phyloP scores from a whole-genome alignment of 2,329 filamentous ascomycete species.

The Phyllosticta paracitricarpa region DNA sequence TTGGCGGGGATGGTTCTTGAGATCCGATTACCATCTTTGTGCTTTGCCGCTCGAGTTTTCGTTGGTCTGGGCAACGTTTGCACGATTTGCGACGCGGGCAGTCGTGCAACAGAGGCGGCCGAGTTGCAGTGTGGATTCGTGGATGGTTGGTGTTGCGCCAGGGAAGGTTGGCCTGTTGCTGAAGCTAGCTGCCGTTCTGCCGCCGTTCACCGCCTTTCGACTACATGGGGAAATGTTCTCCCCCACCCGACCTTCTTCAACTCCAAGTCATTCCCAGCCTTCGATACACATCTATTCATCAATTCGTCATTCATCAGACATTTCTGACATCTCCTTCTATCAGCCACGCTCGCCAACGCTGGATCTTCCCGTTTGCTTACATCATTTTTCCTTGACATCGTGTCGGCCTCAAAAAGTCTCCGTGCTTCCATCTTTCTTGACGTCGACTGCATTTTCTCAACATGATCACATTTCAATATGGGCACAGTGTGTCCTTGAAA shows the following conservation, averaged over 20 bases:
- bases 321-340: no score
- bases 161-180: neutral
- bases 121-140: neutral
- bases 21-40: neutral
- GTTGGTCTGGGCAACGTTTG: neutral
- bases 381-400: no score
- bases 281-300: neutral
- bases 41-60: neutral
- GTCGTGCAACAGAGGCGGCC: neutral
- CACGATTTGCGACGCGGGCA: neutral
- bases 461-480: no score
- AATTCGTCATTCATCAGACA: neutral
- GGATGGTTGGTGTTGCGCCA: neutral
- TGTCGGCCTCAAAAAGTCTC: no score
- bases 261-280: neutral
- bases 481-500: no score
- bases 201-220: neutral
- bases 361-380: no score
- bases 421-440: no score
- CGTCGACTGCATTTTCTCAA: no score
- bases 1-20: neutral
- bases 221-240: neutral
- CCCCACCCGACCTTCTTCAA: neutral
- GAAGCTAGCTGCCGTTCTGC: neutral
- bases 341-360: no score